These are phyloP conservation scores for Cenococcum geophilum DNA, from an alignment of 495 filamentous ascomycete genomes.

Conservation along the genomic window DNA sequence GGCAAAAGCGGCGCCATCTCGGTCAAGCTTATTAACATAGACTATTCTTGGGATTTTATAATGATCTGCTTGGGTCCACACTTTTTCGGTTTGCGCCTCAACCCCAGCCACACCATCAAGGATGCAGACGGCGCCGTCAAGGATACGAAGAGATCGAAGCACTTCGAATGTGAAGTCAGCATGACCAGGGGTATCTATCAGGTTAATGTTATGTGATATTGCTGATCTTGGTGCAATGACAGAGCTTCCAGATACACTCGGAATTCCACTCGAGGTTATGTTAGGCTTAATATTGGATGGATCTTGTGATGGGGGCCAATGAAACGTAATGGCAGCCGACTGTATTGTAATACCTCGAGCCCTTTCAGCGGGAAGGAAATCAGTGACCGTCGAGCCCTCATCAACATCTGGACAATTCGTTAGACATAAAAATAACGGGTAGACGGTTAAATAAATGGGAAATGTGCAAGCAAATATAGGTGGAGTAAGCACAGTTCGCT, in stretches of 20 bases:
- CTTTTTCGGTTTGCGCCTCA: conserved; percentile 95
- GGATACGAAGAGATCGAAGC: conserved; percentile 80
- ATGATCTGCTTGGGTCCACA: conserved; percentile 83
- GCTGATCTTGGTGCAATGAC: conserved; percentile 12
- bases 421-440: not conserved
- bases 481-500: not conserved
- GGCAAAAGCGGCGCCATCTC: conserved; percentile 86
- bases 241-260: not conserved
- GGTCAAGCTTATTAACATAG: conserved; percentile 94
- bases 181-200: conserved; percentile 97
- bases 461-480: not conserved
- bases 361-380: conserved; percentile 93
- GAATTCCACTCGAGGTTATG: not conserved
- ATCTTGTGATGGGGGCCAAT: conserved; percentile 59
- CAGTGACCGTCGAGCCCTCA: conserved; percentile 93
- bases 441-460: not conserved
- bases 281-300: conserved; percentile 1
- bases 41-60: conserved; percentile 82
- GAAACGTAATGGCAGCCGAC: conserved; percentile 91
- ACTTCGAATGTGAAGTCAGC: conserved; percentile 99
- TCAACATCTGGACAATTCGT: conserved; percentile 67
- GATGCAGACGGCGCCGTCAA: conserved; percentile 94
- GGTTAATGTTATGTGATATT: conserved; percentile 65
- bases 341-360: conserved; percentile 96
- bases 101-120: conserved; percentile 95